Evolutionary conservation across 495 filamentous ascomycete genomes (phyloP), one percentile per base, ranked within the genome.

Genomic region (Parachaetomium inaequale): DNA sequence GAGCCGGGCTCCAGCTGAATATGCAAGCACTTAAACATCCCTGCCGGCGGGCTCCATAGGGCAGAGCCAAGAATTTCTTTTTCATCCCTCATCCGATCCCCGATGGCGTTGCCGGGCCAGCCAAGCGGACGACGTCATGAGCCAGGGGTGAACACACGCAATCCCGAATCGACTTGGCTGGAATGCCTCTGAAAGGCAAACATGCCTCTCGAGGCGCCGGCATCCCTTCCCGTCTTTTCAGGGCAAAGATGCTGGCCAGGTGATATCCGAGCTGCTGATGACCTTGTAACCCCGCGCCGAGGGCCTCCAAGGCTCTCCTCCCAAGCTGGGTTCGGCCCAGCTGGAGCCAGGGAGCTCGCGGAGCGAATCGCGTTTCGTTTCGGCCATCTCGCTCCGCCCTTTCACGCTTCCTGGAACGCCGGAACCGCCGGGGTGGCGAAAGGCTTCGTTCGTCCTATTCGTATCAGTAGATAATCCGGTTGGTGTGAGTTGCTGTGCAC

Each of bases 21-120:
- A 54, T 69, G 67, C 67, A 69, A 67, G 59, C 67, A 67, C 67
- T 69, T 65, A 60, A 68, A 58, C 58, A 64, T 63, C 67, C 67
- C 49, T 65, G 67, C 50, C 26, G 47, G n/a, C 8, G 42, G 56
- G 58, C 58, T 50, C 51, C 58, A 32, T 55, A 57, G 51, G 62
- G 67, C 58, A 28, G 47, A 36, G 34, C 15, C 51, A 23, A 17
- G 51, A 40, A 63, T 46, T 55, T 59, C 53, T 60, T 60, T 59
- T 50, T 57, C 51, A 45, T 51, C 26, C 5, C 32, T 66, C 57
- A 38, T 2, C 10, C 2, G 21, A 7, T 15, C 12, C 43, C n/a
- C 4, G 7, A 40, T 32, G 4, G 14, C 47, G 49, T 52, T 58
- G 45, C 55, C 61, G 32, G 54, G 42, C 19, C 54, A 42, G 47